A percentile compares a stretch with the other conserved stretches of the same genome.
Conservation (phyloP, 768 basidiomycete genomes). For the Tulasnella sp. region DNA sequence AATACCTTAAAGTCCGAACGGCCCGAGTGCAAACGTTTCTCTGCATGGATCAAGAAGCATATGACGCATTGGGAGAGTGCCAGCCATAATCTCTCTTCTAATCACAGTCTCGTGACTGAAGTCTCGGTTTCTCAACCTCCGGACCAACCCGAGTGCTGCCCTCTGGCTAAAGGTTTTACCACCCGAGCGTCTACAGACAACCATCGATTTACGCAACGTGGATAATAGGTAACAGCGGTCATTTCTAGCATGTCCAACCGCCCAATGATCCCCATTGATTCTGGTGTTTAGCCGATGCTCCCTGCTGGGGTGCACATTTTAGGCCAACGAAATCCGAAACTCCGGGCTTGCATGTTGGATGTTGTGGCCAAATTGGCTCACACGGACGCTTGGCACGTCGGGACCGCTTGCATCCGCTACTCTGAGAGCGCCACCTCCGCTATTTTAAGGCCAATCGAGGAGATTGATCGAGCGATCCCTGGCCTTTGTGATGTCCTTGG, state of each 20-base stretch:
- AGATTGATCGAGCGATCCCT: background rate
- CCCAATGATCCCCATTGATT: background rate
- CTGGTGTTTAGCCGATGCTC: background rate
- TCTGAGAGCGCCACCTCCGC: background rate
- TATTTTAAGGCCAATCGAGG: background rate
- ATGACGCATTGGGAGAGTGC: background rate
- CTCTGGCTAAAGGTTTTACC: background rate
- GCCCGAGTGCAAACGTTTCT: background rate
- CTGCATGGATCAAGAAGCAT: background rate
- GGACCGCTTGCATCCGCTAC: constrained; percentile 3
- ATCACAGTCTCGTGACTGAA: background rate
- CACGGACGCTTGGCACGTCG: background rate
- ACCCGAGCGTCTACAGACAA: background rate
- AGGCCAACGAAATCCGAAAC: background rate
- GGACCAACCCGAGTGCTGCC: background rate
- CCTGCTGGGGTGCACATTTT: background rate
- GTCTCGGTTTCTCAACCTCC: background rate
- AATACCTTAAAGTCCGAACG: background rate
- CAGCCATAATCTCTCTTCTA: background rate
- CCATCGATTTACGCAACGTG: background rate
- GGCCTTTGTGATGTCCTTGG: background rate
- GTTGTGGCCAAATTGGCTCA: background rate
- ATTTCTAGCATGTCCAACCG: background rate
- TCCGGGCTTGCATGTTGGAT: background rate
- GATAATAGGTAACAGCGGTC: background rate